These are phyloP conservation scores for Lipomyces kockii DNA, from an alignment of 805 yeast species.

Conservation along the genomic window DNA sequence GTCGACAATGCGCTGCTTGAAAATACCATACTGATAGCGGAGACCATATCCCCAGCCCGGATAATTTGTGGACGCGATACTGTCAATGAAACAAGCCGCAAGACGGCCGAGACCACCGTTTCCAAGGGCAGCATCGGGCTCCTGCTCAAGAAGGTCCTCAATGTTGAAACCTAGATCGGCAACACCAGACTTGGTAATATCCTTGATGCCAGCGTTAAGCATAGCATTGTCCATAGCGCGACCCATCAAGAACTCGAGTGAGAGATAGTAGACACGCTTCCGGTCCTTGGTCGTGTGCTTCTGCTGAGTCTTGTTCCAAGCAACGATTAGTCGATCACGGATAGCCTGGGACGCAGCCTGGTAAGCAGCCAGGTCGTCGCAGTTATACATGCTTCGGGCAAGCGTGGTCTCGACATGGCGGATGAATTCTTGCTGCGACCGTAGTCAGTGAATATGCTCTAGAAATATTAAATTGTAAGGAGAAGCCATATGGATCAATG, in stretches of 20 bases:
- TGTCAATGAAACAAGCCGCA: conserved; percentile 93
- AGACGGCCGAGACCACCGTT: conserved; percentile 94
- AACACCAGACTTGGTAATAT: conserved; percentile 57
- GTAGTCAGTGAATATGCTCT: neutral
- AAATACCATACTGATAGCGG: conserved; percentile 91
- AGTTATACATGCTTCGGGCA: conserved; percentile 90
- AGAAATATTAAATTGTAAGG: neutral
- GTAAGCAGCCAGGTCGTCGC: conserved; percentile 91
- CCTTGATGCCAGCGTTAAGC: conserved; percentile 75
- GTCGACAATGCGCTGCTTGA: conserved; percentile 83
- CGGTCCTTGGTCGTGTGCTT: conserved; percentile 80
- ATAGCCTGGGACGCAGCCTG: conserved; percentile 82
- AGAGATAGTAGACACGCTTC: conserved; percentile 83
- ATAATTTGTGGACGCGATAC: conserved; percentile 80
- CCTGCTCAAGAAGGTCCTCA: conserved; percentile 83
- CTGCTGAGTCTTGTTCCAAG: conserved; percentile 95
- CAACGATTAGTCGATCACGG: conserved; percentile 76
- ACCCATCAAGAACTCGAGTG: conserved; percentile 91
- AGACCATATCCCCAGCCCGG: conserved; percentile 98
- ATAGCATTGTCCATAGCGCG: conserved; percentile 93
- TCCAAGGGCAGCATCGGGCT: conserved; percentile 93
- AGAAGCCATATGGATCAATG: neutral
- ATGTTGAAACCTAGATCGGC: conserved; percentile 82
- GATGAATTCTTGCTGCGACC: conserved; percentile 63
- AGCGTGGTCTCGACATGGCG: conserved; percentile 87